A percentile compares a stretch with the other conserved stretches of the same genome.
phyloP scores from a whole-genome alignment of 495 filamentous ascomycete species.

The Entonaema liquescens region DNA sequence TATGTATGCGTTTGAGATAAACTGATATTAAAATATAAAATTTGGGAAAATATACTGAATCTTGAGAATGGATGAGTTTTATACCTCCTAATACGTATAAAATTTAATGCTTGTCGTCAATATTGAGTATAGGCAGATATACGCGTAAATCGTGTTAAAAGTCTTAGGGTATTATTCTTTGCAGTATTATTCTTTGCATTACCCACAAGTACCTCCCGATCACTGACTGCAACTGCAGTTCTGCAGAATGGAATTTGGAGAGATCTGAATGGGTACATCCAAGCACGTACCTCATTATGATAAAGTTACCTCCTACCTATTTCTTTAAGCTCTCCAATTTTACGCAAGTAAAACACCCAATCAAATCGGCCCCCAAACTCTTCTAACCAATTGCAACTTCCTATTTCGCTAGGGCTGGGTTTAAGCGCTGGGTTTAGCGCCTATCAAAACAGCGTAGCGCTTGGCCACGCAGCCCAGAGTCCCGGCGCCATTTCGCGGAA shows the following conservation, averaged over 20 bases:
- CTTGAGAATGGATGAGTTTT: no score
- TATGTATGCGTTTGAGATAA: no score
- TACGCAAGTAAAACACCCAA: neutral
- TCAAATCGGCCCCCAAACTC: constrained; percentile 10
- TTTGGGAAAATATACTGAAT: no score
- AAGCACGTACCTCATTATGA: no score
- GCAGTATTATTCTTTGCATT: neutral
- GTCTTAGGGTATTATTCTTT: no score
- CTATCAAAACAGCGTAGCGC: constrained; percentile 22
- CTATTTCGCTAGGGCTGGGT: neutral
- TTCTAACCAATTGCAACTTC: constrained; percentile 20
- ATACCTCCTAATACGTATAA: no score
- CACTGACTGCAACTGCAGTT: no score
- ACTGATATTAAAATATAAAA: no score
- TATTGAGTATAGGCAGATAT: neutral
- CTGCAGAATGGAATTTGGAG: neutral
- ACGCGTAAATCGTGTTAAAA: neutral
- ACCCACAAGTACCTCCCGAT: neutral
- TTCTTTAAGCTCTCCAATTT: neutral
- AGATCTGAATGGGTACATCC: neutral
- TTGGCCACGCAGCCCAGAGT: constrained; percentile 10
- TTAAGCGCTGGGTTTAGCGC: constrained; percentile 39
- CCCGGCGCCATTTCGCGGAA: constrained; percentile 3
- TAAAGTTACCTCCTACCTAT: no score
- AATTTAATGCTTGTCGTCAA: no score